phyloP scores from a whole-genome alignment of 805 yeast species.

The Candida pseudofarinosa region DNA sequence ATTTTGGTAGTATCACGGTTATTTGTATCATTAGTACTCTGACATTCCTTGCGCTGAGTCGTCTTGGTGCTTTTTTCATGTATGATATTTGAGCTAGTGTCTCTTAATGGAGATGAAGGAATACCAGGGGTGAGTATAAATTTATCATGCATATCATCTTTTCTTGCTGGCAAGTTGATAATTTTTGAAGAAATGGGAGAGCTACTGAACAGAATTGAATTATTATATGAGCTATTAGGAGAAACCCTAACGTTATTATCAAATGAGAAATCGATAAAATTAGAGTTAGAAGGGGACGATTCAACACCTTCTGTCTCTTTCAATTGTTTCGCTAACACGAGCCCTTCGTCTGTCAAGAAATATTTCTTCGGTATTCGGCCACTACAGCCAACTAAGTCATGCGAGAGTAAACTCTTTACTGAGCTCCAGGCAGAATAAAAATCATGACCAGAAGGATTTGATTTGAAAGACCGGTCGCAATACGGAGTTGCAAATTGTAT shows the following conservation, averaged over 20 bases:
- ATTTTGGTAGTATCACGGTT: neutral
- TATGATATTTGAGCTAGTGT: neutral
- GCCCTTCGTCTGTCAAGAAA: constrained; percentile 67
- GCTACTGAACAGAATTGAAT: neutral
- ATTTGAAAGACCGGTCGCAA: constrained; percentile 54
- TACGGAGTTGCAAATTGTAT: constrained; percentile 49
- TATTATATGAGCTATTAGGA: constrained; percentile 14
- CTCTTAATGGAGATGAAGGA: constrained; percentile 4
- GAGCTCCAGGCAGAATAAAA: constrained; percentile 76
- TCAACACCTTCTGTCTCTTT: constrained; percentile 40
- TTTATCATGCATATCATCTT: neutral
- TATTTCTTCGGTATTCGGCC: constrained; percentile 59
- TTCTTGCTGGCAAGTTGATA: neutral
- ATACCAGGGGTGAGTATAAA: neutral
- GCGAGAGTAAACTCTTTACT: constrained; percentile 55
- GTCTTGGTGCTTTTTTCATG: neutral
- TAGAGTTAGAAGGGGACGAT: constrained; percentile 17
- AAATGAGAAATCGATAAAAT: constrained; percentile 21
- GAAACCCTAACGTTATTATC: constrained; percentile 32
- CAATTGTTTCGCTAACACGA: constrained; percentile 54
- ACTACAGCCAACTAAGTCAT: constrained; percentile 51
- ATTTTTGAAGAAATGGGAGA: constrained; percentile 1
- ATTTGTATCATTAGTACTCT: neutral
- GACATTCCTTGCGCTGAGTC: too few relatives aligned
- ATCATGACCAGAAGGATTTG: constrained; percentile 58